These are phyloP conservation scores for Camillea tinctor DNA, from an alignment of 2,329 filamentous ascomycete species.

Conservation along the genomic window DNA sequence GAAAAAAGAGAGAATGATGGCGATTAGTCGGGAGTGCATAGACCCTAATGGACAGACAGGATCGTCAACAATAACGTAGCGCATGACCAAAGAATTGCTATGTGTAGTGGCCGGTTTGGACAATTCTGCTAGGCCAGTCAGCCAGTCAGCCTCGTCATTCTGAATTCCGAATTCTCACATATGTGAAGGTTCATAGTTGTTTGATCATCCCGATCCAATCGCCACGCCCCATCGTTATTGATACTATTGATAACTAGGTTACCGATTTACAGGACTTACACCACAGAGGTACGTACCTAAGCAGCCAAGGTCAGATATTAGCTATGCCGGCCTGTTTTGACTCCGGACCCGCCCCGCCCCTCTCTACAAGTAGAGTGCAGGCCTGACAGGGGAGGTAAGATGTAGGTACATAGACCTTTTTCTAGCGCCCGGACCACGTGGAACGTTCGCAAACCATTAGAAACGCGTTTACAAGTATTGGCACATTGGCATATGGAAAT, in stretches of 20 bases:
- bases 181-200: neutral
- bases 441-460: neutral
- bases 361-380: no score
- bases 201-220: neutral
- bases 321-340: neutral
- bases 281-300: neutral
- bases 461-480: neutral
- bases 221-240: no score
- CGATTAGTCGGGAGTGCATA: no score
- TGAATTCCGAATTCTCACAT: neutral
- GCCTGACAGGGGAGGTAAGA: no score
- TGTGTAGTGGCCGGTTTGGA: neutral
- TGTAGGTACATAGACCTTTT: no score
- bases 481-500: neutral
- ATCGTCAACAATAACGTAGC: neutral
- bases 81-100: neutral
- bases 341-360: no score
- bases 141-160: neutral
- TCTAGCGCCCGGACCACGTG: neutral
- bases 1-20: neutral
- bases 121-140: neutral
- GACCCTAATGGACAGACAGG: no score
- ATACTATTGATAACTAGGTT: neutral
- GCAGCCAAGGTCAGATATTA: neutral
- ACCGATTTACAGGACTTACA: neutral